Evolutionary conservation across 768 basidiomycete genomes (phyloP), one percentile per base, ranked within the genome.

Genomic region (Boletus reticuloceps): DNA sequence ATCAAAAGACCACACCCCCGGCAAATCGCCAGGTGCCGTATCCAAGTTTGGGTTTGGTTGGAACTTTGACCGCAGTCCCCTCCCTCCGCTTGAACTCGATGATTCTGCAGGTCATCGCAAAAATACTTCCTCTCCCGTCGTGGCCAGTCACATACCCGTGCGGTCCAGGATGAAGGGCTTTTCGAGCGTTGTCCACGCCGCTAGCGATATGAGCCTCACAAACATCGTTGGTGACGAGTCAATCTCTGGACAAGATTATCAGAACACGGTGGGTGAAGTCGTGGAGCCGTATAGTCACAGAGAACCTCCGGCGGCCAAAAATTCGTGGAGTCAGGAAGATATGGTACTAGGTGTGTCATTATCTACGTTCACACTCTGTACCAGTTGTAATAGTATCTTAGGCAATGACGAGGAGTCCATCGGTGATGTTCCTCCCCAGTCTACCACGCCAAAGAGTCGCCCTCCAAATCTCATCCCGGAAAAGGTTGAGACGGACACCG

Each of bases 111-210:
- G 58, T 25, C 69, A 40, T 45, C 57, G 10, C 42, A 58, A 53
- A 47, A 54, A 50, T 36, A 58, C 57, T 27, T 63, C 61, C 1
- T 64, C 75, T 3, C 71, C 71, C 19, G 22, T 54, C 43, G 51
- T 54, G 17, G 56, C 69, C 9, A 81, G 79, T 50, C 71, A 75
- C 31, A 80, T 83, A 50, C 80, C 81, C 14, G 71, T 79, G 6
- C 72, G 72, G 22, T 72, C 79, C 17, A 71, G 75, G 19, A 60
- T 67, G 48, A 77, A 76, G 60, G 58, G 52, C 6, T 63, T 56
- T 45, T 64, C 57, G n/a, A 55, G 45, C 42, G 40, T 56, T 45
- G 53, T 56, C 14, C 55, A 65, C 19, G 60, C 40, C 8, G 34
- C 58, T 5, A 69, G 59, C 16, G 57, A 62, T 54, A 57, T 56